A percentile compares a stretch with the other conserved stretches of the same genome.
phyloP scores from a whole-genome alignment of 2,329 filamentous ascomycete species.

The Scytalidium lignicola region DNA sequence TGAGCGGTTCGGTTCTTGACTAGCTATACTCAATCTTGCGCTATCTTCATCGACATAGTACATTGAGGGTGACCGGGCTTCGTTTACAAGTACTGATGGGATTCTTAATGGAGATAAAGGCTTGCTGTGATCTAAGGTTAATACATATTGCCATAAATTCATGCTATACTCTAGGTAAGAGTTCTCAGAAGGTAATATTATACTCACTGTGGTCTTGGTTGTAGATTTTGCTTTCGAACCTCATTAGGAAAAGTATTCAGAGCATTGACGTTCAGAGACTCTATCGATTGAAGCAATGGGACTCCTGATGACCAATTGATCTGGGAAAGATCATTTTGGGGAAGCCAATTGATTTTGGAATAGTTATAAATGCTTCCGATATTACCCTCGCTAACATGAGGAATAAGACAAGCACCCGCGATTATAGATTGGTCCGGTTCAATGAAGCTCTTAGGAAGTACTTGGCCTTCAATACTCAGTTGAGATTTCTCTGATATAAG shows the following conservation, averaged over 20 bases:
- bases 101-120: neutral
- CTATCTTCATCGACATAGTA: slow-evolving; percentile 2
- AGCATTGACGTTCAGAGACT: neutral
- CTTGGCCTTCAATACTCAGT: neutral
- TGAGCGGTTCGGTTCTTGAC: neutral
- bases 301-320: neutral
- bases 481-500: neutral
- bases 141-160: too few species aligned
- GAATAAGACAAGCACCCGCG: slow-evolving; percentile 2
- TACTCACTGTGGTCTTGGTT: too few species aligned
- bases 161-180: too few species aligned
- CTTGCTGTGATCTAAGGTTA: neutral
- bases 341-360: slow-evolving; percentile 5
- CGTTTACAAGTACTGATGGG: neutral
- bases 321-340: neutral
- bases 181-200: too few species aligned
- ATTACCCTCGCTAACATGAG: slow-evolving; percentile 5
- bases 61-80: slow-evolving; percentile 1
- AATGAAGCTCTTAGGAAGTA: slow-evolving; percentile 1
- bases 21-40: neutral
- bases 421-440: slow-evolving; percentile 2
- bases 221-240: neutral
- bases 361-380: slow-evolving; percentile 5
- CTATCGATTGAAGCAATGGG: neutral
- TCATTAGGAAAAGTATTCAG: neutral